phyloP scores from a whole-genome alignment of 1,284 basidiomycete species.

The Fomitopsis betulina region DNA sequence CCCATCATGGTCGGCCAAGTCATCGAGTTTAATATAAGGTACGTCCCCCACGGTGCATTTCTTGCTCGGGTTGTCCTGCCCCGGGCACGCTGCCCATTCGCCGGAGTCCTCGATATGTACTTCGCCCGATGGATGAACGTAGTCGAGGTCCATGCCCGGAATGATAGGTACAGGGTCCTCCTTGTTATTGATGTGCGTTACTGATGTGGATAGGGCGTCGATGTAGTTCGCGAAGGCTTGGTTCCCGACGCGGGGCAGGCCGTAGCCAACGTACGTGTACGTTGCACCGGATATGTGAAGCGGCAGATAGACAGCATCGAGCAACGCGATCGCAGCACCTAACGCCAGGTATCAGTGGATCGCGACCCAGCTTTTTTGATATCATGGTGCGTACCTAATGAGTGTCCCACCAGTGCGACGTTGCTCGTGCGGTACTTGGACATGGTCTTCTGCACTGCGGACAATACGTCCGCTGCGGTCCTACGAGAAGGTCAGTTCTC shows the following conservation, averaged over 20 bases:
- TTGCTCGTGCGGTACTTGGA: slow-evolving; percentile 21
- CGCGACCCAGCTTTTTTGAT: neutral
- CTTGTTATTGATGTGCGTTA: slow-evolving; percentile 29
- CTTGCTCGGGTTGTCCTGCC: slow-evolving; percentile 50
- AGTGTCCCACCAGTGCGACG: slow-evolving; percentile 36
- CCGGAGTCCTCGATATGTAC: slow-evolving; percentile 48
- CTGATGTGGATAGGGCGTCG: slow-evolving; percentile 32
- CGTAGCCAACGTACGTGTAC: slow-evolving; percentile 39
- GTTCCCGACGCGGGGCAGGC: slow-evolving; percentile 61
- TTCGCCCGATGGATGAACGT: slow-evolving; percentile 54
- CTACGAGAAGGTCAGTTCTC: slow-evolving; percentile 14
- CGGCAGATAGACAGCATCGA: slow-evolving; percentile 43
- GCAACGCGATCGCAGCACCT: slow-evolving; percentile 43
- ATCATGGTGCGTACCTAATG: slow-evolving; percentile 29
- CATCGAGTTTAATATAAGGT: slow-evolving; percentile 38
- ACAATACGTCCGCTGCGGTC: slow-evolving; percentile 31
- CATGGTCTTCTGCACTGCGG: slow-evolving; percentile 32
- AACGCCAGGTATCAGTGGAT: neutral
- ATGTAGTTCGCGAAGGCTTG: slow-evolving; percentile 55
- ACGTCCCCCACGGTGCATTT: slow-evolving; percentile 55
- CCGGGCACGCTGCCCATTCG: slow-evolving; percentile 46
- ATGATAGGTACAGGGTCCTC: slow-evolving; percentile 27
- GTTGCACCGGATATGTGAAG: slow-evolving; percentile 35
- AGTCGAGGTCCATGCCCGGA: slow-evolving; percentile 40
- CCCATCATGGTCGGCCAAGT: slow-evolving; percentile 44